phyloP scores from a whole-genome alignment of 306 rosid genomes.

The Lathyrus aphaca region DNA sequence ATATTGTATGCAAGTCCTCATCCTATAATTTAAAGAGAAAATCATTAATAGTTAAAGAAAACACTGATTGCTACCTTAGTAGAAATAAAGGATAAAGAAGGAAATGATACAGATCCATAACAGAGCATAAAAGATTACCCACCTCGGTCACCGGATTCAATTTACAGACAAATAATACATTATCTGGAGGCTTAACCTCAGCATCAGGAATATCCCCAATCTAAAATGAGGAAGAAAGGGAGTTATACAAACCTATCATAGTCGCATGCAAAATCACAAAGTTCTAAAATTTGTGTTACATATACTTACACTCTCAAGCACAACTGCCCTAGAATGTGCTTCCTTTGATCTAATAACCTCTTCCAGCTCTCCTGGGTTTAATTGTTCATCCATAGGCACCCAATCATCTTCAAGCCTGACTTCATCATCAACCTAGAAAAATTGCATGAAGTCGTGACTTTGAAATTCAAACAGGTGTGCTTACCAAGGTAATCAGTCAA shows the following conservation, averaged over 20 bases:
- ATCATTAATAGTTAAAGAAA: too few species aligned
- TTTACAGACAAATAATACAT: slow-evolving; percentile 90
- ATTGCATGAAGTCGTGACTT: slow-evolving; percentile 36
- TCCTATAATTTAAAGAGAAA: too few species aligned
- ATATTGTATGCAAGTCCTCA: too few species aligned
- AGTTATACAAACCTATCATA: slow-evolving; percentile 9
- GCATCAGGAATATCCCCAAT: slow-evolving; percentile 98
- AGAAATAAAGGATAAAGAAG: too few species aligned
- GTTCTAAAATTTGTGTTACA: slow-evolving; percentile 4
- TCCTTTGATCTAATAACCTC: slow-evolving; percentile 82
- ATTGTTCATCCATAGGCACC: slow-evolving; percentile 92
- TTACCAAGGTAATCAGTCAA: too few species aligned
- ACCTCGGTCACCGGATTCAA: slow-evolving; percentile 96
- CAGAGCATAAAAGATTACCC: slow-evolving; percentile 34
- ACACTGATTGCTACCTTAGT: too few species aligned
- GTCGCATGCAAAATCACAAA: neutral
- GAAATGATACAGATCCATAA: too few species aligned
- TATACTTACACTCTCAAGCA: slow-evolving; percentile 89
- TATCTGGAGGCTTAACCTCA: slow-evolving; percentile 91
- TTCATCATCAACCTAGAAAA: slow-evolving; percentile 69
- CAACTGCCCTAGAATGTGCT: slow-evolving; percentile 92
- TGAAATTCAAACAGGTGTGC: too few species aligned
- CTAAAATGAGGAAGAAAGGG: slow-evolving; percentile 49
- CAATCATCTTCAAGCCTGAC: slow-evolving; percentile 98
- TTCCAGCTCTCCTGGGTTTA: slow-evolving; percentile 72